Evolutionary conservation across 2,329 filamentous ascomycete genomes (phyloP), one percentile per base, ranked within the genome.

Genomic region (Epichloe baconii): DNA sequence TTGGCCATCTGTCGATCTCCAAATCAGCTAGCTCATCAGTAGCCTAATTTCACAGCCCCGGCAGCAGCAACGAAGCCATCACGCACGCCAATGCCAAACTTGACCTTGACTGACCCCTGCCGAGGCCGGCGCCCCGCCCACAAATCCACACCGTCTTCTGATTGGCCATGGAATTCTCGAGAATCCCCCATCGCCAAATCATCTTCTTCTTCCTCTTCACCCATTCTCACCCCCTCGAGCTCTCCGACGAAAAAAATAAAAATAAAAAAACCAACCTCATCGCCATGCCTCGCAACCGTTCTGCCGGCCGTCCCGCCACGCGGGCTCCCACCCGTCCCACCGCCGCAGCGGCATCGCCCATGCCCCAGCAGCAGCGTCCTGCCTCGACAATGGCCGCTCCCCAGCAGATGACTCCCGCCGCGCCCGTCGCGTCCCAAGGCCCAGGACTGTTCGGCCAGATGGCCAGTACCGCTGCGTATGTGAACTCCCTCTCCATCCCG

Each of bases 391-490:
- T 84, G 61, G 77, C 79, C 55, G 71, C 74, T 50, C 64, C 79
- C 51, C 76, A 75, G 53, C 66, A 70, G 49, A 69, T 71, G 47
- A 68, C 72, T 26, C 21, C 51, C 31, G 42, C 47, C 17, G 67
- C 75, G 45, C 68, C 70, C 50, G 68, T 71, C 46, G 69, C 72
- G 49, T 78, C 79, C 50, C 77, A 84, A 58, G 87, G 89, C 31
- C 83, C 88, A 5, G 91, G 93, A 57, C 77, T 98, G 11, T 88
- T 98, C 61, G 91, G 88, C 53, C 88, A 97, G 77, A 96, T 98
- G 86, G 93, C 93, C 59, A 89, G 84, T 66, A 98, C 93, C 52
- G 93, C 93, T 68, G 93, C 93, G 91, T 97, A 84, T 75, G 89
- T 83, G 19, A 8, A 26, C 5, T 5, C 7, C 21, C 0, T 1